A percentile compares a stretch with the other conserved stretches of the same genome.
Evolutionary conservation across 2,329 filamentous ascomycete species (phyloP).

Genomic region (Aspergillus candidus): DNA sequence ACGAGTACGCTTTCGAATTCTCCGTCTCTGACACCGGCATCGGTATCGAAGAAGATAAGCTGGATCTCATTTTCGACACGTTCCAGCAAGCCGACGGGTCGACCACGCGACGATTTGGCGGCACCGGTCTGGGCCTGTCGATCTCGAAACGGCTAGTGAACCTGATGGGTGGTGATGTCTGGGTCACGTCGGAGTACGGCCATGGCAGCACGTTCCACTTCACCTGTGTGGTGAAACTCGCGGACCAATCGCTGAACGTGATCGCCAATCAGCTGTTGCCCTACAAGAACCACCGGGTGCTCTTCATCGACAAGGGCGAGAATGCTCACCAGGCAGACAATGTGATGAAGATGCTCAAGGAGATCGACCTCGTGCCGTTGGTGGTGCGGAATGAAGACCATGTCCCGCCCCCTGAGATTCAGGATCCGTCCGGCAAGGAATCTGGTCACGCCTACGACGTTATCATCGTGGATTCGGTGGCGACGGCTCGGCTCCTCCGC

Average conservation of each 20-base stretch:
- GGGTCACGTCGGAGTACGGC: slow-evolving; percentile 89
- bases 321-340: slow-evolving; percentile 61
- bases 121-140: slow-evolving; percentile 85
- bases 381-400: slow-evolving; percentile 73
- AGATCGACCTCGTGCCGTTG: slow-evolving; percentile 72
- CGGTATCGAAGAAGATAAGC: slow-evolving; percentile 89
- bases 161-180: slow-evolving; percentile 92
- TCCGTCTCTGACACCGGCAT: slow-evolving; percentile 95
- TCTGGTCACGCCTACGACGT: slow-evolving; percentile 72
- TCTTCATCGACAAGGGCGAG: slow-evolving; percentile 89
- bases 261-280: slow-evolving; percentile 73
- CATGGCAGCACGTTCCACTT: slow-evolving; percentile 95
- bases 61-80: slow-evolving; percentile 96
- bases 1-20: slow-evolving; percentile 92
- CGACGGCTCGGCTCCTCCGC: slow-evolving; percentile 77
- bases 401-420: slow-evolving; percentile 51
- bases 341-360: slow-evolving; percentile 69
- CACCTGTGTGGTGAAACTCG: slow-evolving; percentile 83
- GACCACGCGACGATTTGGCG: slow-evolving; percentile 91
- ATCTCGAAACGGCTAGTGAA: slow-evolving; percentile 94
- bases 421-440: slow-evolving; percentile 45
- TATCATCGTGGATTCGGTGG: slow-evolving; percentile 90
- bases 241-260: slow-evolving; percentile 67
- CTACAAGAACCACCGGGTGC: slow-evolving; percentile 86
- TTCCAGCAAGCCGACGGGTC: slow-evolving; percentile 98